phyloP scores from a whole-genome alignment of 768 basidiomycete genomes.

The Suillus luteus region DNA sequence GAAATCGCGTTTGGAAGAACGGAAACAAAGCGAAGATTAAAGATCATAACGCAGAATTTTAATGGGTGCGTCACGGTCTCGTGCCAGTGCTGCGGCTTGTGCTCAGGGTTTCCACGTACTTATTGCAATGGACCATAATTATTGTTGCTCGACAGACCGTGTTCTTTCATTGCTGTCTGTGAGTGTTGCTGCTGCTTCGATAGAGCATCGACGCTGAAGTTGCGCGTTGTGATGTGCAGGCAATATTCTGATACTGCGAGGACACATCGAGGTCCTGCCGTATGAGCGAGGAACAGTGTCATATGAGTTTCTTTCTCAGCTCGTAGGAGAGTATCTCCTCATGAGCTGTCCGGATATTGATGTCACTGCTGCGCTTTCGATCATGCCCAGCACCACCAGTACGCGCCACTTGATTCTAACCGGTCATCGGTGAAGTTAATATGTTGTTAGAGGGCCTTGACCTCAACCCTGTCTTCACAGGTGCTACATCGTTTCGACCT shows the following conservation, averaged over 20 bases:
- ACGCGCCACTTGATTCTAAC: conserved; percentile 29
- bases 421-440: background rate
- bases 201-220: background rate
- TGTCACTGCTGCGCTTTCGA: conserved; percentile 32
- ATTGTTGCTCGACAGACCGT: conserved; percentile 56
- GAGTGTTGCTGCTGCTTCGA: conserved; percentile 22
- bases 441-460: conserved; percentile 74
- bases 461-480: conserved; percentile 82
- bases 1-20: conserved; percentile 51
- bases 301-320: conserved; percentile 81
- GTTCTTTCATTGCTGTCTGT: conserved; percentile 92
- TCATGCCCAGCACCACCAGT: conserved; percentile 72
- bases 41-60: conserved; percentile 81
- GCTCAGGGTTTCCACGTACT: background rate
- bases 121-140: background rate
- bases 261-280: conserved; percentile 73
- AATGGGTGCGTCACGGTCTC: conserved; percentile 59
- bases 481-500: conserved; percentile 67
- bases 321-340: conserved; percentile 83
- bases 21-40: conserved; percentile 37
- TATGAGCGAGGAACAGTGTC: conserved; percentile 67
- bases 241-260: conserved; percentile 88
- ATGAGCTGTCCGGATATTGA: conserved; percentile 48
- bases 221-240: conserved; percentile 41
- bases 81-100: background rate